Evolutionary conservation across 331 rosid species (phyloP).

Genomic region (Quercus lobata): DNA sequence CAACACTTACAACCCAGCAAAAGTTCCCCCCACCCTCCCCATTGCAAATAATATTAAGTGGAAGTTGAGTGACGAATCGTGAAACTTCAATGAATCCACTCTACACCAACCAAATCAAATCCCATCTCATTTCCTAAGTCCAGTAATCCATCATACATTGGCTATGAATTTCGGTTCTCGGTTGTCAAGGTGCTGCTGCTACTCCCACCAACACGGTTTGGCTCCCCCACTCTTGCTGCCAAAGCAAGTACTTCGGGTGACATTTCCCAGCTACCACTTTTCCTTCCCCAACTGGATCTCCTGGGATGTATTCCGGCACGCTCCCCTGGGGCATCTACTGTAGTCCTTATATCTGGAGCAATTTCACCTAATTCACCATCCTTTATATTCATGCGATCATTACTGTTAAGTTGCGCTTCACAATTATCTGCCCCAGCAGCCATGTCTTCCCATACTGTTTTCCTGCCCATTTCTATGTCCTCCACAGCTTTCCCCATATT

Average conservation of each 20-base stretch:
- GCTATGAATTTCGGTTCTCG: slow-evolving; percentile 35
- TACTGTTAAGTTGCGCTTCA: slow-evolving; percentile 62
- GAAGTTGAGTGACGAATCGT: slow-evolving; percentile 20
- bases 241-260: slow-evolving; percentile 96
- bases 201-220: slow-evolving; percentile 52
- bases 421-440: slow-evolving; percentile 50
- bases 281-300: slow-evolving; percentile 96
- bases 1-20: slow-evolving; percentile 40
- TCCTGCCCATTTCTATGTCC: slow-evolving; percentile 96
- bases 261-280: slow-evolving; percentile 99
- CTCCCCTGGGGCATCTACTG: slow-evolving; percentile 58
- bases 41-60: slow-evolving; percentile 42
- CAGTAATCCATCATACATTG: slow-evolving; percentile 6
- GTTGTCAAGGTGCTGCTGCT: slow-evolving; percentile 52
- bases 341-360: slow-evolving; percentile 70
- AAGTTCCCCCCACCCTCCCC: slow-evolving; percentile 9
- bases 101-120: slow-evolving; percentile 28
- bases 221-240: slow-evolving; percentile 76
- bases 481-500: slow-evolving; percentile 93
- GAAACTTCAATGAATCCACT: slow-evolving; percentile 20
- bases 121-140: not conserved
- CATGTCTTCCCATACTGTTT: slow-evolving; percentile 90
- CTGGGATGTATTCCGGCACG: slow-evolving; percentile 76
- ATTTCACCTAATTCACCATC: slow-evolving; percentile 74
- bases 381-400: slow-evolving; percentile 57